Percentiles rank a stretch among this genome's conserved stretches.
These are phyloP conservation scores for Prillingera fragicola DNA, from an alignment of 1,284 basidiomycete genomes.

Conservation along the genomic window DNA sequence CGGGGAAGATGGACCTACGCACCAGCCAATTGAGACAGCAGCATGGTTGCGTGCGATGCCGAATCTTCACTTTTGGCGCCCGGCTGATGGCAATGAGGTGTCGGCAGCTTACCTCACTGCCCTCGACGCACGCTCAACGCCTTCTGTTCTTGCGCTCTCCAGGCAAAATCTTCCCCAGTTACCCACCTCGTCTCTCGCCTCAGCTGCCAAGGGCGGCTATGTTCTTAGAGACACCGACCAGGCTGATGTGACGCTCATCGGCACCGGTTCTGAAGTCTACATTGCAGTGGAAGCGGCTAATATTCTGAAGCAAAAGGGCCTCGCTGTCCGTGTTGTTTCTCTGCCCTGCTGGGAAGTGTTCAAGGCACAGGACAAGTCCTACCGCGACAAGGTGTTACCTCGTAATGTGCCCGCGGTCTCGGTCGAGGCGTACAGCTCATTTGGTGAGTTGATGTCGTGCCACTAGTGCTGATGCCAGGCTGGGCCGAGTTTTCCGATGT, in stretches of 20 bases:
- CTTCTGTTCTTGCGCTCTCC: constrained; percentile 75
- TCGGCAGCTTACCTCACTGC: constrained; percentile 75
- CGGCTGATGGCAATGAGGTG: constrained; percentile 85
- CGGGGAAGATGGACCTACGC: constrained; percentile 85
- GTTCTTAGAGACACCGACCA: constrained; percentile 65
- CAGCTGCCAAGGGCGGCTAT: constrained; percentile 71
- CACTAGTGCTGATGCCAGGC: constrained; percentile 65
- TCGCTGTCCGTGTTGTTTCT: constrained; percentile 71
- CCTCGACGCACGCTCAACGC: constrained; percentile 61
- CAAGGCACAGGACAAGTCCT: constrained; percentile 68
- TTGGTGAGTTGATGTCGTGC: not conserved
- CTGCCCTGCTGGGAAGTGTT: constrained; percentile 81
- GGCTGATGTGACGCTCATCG: constrained; percentile 70
- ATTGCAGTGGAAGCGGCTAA: constrained; percentile 74
- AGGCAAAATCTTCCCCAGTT: constrained; percentile 86
- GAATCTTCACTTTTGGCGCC: constrained; percentile 77
- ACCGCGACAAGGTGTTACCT: constrained; percentile 69
- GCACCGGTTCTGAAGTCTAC: constrained; percentile 72
- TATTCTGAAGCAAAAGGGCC: constrained; percentile 62
- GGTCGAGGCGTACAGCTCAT: not conserved
- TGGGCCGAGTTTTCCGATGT: constrained; percentile 80
- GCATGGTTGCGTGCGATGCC: constrained; percentile 74
- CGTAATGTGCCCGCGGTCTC: constrained; percentile 28
- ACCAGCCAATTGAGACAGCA: constrained; percentile 74
- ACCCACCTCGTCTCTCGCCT: constrained; percentile 70